phyloP scores from a whole-genome alignment of 805 yeast species.

The Saccharomycopsis sp. region DNA sequence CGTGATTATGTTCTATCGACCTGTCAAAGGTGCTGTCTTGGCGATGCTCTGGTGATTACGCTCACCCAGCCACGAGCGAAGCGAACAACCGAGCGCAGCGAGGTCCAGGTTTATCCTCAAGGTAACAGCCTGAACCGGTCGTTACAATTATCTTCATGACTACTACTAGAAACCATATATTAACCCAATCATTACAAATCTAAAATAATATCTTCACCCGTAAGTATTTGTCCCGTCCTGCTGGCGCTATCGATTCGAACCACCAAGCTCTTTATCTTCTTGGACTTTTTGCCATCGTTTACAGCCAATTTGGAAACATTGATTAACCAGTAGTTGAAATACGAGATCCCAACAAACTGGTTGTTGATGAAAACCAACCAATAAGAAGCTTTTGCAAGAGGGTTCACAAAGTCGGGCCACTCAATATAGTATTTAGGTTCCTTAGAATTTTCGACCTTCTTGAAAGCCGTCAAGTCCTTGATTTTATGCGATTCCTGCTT shows the following conservation, averaged over 20 bases:
- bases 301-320: neutral
- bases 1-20: too few species aligned
- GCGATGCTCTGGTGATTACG: too few species aligned
- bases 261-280: constrained; percentile 8
- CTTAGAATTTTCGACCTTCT: constrained; percentile 4
- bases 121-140: too few species aligned
- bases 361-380: constrained; percentile 30
- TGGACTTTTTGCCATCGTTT: neutral
- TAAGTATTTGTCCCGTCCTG: constrained; percentile 22
- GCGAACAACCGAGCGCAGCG: too few species aligned
- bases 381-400: constrained; percentile 22
- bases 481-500: constrained; percentile 1
- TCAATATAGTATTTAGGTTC: constrained; percentile 22
- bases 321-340: constrained; percentile 18
- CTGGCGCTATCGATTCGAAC: constrained; percentile 26
- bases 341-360: constrained; percentile 26
- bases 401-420: constrained; percentile 24
- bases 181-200: neutral
- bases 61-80: too few species aligned
- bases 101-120: too few species aligned
- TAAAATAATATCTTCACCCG: constrained; percentile 13
- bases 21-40: too few species aligned
- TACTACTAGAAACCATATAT: neutral
- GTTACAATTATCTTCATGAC: too few species aligned
- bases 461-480: neutral